A percentile compares a stretch with the other conserved stretches of the same genome.
Conservation (phyloP, 768 basidiomycete species). For the Russula griseocarnosa region DNA sequence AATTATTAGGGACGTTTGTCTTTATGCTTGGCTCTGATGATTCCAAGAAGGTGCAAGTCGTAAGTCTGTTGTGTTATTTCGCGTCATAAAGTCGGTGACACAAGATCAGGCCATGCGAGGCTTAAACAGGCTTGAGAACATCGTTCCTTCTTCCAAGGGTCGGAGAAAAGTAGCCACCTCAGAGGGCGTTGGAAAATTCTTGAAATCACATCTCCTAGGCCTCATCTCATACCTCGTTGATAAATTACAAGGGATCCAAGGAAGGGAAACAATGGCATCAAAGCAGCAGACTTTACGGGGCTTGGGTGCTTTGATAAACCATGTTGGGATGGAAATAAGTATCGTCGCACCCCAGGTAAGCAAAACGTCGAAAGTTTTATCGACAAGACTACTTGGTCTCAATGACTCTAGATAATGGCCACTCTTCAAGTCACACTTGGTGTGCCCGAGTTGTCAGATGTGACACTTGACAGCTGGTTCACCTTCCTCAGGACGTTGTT, state of each 20-base stretch:
- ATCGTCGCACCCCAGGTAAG: conserved; percentile 83
- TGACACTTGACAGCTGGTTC: conserved; percentile 76
- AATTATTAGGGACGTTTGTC: conserved; percentile 71
- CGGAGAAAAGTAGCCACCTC: conserved; percentile 32
- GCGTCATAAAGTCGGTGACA: not conserved
- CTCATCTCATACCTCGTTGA: conserved; percentile 83
- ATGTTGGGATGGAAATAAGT: conserved; percentile 66
- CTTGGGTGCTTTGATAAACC: conserved; percentile 64
- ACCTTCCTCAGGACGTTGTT: conserved; percentile 67
- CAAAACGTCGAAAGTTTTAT: not conserved
- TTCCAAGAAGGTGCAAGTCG: conserved; percentile 39
- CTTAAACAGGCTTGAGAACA: conserved; percentile 42
- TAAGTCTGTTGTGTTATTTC: conserved; percentile 6
- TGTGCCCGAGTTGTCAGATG: conserved; percentile 69
- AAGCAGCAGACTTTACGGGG: conserved; percentile 80
- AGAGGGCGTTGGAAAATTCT: conserved; percentile 50
- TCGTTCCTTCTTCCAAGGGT: conserved; percentile 33
- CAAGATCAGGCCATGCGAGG: conserved; percentile 39
- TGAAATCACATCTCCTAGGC: conserved; percentile 77
- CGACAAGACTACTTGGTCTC: conserved; percentile 17
- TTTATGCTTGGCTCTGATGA: conserved; percentile 73
- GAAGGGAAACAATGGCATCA: conserved; percentile 60
- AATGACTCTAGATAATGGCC: conserved; percentile 75
- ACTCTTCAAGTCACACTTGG: conserved; percentile 87
- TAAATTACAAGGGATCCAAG: conserved; percentile 77